Percentiles rank a stretch among this genome's conserved stretches.
Conservation (phyloP, 2,329 filamentous ascomycete species). For the Colletotrichum destructivum region DNA sequence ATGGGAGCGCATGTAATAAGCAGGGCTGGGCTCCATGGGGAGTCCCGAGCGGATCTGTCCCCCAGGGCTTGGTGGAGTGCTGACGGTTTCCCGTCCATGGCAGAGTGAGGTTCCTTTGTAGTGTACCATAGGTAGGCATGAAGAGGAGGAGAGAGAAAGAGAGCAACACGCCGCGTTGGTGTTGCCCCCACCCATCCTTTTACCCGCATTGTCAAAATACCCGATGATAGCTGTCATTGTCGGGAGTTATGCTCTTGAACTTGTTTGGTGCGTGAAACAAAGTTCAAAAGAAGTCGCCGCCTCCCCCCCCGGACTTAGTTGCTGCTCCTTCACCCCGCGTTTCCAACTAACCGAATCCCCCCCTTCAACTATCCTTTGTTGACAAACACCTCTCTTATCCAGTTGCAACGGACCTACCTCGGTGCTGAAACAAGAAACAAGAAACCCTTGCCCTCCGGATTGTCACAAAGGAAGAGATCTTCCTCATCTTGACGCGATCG, state of each 20-base stretch:
- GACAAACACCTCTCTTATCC: background rate
- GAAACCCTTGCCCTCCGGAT: background rate
- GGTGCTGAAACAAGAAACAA: too few species aligned
- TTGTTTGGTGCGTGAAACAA: constrained; percentile 12
- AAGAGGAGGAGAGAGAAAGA: background rate
- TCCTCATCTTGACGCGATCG: background rate
- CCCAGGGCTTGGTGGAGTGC: constrained; percentile 18
- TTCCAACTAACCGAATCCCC: background rate
- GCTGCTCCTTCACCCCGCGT: background rate
- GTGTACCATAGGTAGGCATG: background rate
- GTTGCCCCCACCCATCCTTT: constrained; percentile 3
- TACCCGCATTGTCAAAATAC: constrained; percentile 9
- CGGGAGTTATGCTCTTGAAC: constrained; percentile 6
- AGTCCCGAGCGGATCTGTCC: constrained; percentile 34
- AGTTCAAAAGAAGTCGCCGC: constrained; percentile 31
- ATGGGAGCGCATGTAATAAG: constrained; percentile 33
- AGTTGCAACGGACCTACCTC: background rate
- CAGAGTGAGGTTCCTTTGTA: background rate
- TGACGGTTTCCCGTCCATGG: background rate
- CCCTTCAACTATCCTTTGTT: background rate
- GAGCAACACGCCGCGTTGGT: background rate
- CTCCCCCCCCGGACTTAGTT: background rate
- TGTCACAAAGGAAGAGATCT: background rate
- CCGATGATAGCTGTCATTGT: background rate
- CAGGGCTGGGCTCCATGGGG: constrained; percentile 15